Percentiles rank a stretch among this genome's conserved stretches.
phyloP scores from a whole-genome alignment of 1,284 basidiomycete genomes.

The Tilletia walkeri region DNA sequence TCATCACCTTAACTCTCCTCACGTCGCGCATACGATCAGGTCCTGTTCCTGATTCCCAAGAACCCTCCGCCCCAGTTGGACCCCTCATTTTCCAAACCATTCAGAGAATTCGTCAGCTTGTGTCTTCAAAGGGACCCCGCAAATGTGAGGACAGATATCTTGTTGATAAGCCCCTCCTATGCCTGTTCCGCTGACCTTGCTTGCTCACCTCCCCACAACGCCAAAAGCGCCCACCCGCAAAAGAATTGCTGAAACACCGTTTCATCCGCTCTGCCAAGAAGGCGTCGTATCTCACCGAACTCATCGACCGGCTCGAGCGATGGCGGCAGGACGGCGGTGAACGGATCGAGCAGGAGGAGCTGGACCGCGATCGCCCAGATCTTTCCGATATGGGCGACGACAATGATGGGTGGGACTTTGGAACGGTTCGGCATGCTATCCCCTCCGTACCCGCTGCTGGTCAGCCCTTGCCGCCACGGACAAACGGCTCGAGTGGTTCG shows the following conservation, averaged over 20 bases:
- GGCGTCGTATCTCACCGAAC: constrained; percentile 85
- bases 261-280: constrained; percentile 93
- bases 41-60: constrained; percentile 95
- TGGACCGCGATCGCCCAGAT: constrained; percentile 35
- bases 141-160: constrained; percentile 64
- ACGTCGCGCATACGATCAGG: constrained; percentile 48
- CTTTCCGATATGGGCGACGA: constrained; percentile 37
- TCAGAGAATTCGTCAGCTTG: constrained; percentile 87
- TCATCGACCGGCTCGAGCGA: constrained; percentile 88
- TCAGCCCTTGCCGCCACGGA: constrained; percentile 1
- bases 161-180: not conserved
- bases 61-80: constrained; percentile 89
- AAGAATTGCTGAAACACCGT: constrained; percentile 90
- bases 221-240: constrained; percentile 80
- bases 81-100: constrained; percentile 81
- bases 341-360: constrained; percentile 40
- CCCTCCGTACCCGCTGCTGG: constrained; percentile 24
- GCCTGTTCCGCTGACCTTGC: constrained; percentile 22
- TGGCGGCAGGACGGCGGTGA: constrained; percentile 73
- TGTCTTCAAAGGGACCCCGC: constrained; percentile 92
- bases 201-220: not conserved
- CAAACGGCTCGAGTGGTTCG: not conserved
- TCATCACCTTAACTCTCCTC: not conserved
- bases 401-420: constrained; percentile 48
- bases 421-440: constrained; percentile 43